Conservation (phyloP, 2,329 filamentous ascomycete genomes). For the Leptographium flavum region DNA sequence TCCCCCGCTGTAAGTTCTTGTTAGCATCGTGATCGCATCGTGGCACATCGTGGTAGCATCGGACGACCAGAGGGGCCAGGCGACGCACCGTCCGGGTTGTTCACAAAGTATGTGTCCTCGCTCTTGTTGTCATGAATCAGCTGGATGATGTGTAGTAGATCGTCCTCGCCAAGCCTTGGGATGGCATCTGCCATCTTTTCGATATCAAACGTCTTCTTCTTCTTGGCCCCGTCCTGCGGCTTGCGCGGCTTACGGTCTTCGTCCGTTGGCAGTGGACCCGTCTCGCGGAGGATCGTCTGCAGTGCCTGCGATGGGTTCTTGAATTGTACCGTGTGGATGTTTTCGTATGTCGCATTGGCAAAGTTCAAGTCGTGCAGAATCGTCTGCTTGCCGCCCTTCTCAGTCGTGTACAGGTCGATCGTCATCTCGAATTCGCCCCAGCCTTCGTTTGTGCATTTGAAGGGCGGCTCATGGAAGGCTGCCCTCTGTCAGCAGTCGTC, state of each 20-base stretch:
- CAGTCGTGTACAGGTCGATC: slow-evolving; percentile 67
- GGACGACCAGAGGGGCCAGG: too few species aligned
- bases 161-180: slow-evolving; percentile 80
- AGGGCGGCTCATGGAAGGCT: slow-evolving; percentile 77
- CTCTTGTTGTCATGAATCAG: slow-evolving; percentile 97
- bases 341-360: slow-evolving; percentile 64
- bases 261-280: slow-evolving; percentile 70
- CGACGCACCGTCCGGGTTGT: slow-evolving; percentile 72
- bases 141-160: slow-evolving; percentile 87
- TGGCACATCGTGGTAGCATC: too few species aligned
- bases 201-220: slow-evolving; percentile 62
- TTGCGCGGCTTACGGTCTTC: slow-evolving; percentile 52
- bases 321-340: slow-evolving; percentile 68
- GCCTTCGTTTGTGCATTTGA: slow-evolving; percentile 81
- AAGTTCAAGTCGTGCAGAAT: slow-evolving; percentile 91
- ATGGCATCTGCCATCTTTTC: slow-evolving; percentile 92
- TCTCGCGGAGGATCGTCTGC: slow-evolving; percentile 64
- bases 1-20: slow-evolving; percentile 52
- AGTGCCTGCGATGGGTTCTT: slow-evolving; percentile 87
- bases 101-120: slow-evolving; percentile 89
- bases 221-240: slow-evolving; percentile 60
- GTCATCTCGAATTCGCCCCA: slow-evolving; percentile 98
- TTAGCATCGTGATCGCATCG: neutral
- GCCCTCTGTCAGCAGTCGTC: neutral
- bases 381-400: slow-evolving; percentile 70